Percentiles rank a stretch among this genome's conserved stretches.
phyloP scores from a whole-genome alignment of 75 land plant genomes.

The Pinus taeda region DNA sequence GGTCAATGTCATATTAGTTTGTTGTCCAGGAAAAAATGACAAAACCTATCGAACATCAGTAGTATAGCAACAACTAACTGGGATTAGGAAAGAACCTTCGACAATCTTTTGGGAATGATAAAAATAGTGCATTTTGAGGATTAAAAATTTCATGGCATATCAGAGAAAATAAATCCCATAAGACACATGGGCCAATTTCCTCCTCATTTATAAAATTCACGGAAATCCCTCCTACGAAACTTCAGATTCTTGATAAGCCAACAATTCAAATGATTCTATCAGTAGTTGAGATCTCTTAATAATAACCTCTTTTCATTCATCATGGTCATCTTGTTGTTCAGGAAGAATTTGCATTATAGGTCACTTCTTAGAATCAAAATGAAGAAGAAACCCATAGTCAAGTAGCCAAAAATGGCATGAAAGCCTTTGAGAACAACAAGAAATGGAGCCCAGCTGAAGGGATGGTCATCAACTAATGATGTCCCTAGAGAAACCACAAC shows the following conservation, averaged over 20 bases:
- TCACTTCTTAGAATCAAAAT: constrained; percentile 58
- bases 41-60: constrained; percentile 2
- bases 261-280: constrained; percentile 56
- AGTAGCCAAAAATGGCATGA: too few species aligned
- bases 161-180: constrained; percentile 89
- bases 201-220: constrained; percentile 93
- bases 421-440: too few species aligned
- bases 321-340: constrained; percentile 60
- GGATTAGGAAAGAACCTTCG: constrained; percentile 84
- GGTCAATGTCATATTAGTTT: background rate
- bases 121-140: constrained; percentile 76
- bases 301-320: constrained; percentile 61
- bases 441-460: too few species aligned
- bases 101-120: constrained; percentile 73
- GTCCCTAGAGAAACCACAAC: constrained; percentile 64
- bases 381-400: constrained; percentile 42
- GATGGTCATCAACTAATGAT: constrained; percentile 48
- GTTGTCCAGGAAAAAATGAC: background rate
- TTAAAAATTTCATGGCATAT: constrained; percentile 79
- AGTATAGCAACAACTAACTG: constrained; percentile 39
- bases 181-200: constrained; percentile 89
- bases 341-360: constrained; percentile 60
- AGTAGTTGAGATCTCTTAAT: constrained; percentile 58
- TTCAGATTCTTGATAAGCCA: constrained; percentile 48
- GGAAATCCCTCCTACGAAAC: constrained; percentile 61